Evolutionary conservation across 1,139 yeast genomes (phyloP), one percentile per base, ranked within the genome.

Genomic region (Debaryomyces coudertii): DNA sequence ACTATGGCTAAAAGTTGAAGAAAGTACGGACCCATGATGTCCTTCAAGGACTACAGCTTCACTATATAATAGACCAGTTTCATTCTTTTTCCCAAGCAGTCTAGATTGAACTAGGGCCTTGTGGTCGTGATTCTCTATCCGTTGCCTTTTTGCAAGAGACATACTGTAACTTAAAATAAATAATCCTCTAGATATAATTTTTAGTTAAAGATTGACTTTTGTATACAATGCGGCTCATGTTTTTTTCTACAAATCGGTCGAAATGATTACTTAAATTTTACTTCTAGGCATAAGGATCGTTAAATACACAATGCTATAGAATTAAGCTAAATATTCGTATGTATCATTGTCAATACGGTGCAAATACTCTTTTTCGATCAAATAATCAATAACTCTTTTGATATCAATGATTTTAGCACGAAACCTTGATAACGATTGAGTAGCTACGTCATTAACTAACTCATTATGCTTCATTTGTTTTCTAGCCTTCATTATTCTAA

Each of bases 401-500:
- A 93, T 87, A 62, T 92, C 96, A 12, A 90, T 77, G 24, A 90
- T 84, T 53, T 85, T 83, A 5, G 98, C 97, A 57, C 80, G 82
- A 74, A 93, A 93, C 58, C 98, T 77, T 49, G 86, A 82, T 59
- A 83, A 84, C 5, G 96, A 82, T 64, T 90, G 97, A 45, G 90
- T 87, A 56, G 90, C 84, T 33, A 93, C 95, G 65, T 93, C 98
- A 56, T 87, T 90, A 44, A 92, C 84, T 59, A 93, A 77, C 44
- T 85, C 85, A 43, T 86, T 87, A 62, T 90, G 97, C 52, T 83
- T 82, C 56, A 90, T 75, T 43, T 76, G 77, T 66, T 90, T 87
- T 61, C 97, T 80, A 1, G 96, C 92, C 71, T 93, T 93, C 98
- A 93, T 93, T 60, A 93, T 89, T 59, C 99, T 81, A 38, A 93